A percentile compares a stretch with the other conserved stretches of the same genome.
These are phyloP conservation scores for Xylaria sp. DNA, from an alignment of 2,329 filamentous ascomycete species.

Conservation along the genomic window DNA sequence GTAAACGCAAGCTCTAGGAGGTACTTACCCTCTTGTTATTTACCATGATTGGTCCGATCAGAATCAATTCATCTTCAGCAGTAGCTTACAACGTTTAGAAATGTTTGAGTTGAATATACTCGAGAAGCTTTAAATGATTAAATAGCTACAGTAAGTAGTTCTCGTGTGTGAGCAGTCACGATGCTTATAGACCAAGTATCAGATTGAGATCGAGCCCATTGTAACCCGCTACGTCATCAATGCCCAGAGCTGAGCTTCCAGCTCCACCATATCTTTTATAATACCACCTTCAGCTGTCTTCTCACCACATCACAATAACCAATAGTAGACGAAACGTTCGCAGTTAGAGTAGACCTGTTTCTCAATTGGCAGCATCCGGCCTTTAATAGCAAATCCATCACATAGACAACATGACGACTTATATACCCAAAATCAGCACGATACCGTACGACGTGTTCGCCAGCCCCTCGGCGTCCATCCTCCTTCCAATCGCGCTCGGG, in stretches of 20 bases:
- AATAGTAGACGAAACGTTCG: neutral
- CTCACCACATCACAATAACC: neutral
- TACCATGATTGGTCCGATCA: neutral
- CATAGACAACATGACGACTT: conserved; percentile 74
- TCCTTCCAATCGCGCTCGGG: conserved; percentile 79
- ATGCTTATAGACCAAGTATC: neutral
- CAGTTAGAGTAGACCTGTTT: neutral
- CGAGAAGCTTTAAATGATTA: neutral
- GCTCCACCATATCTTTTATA: conserved; percentile 7
- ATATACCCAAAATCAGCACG: conserved; percentile 77
- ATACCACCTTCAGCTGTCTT: conserved; percentile 2
- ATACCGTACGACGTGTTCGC: conserved; percentile 78
- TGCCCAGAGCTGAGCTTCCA: conserved; percentile 14
- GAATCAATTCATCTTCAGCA: neutral
- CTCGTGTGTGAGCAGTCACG: neutral
- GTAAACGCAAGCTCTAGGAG: too few species aligned
- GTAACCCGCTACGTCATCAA: conserved; percentile 32
- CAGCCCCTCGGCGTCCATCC: conserved; percentile 76
- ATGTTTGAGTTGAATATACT: neutral
- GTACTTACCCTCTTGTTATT: too few species aligned
- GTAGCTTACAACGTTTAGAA: neutral
- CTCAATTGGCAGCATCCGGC: neutral
- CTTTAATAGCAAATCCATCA: neutral
- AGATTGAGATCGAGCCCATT: conserved; percentile 18
- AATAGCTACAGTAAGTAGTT: neutral